Conservation (phyloP, 441 rosid species). For the Brassica balearica region DNA sequence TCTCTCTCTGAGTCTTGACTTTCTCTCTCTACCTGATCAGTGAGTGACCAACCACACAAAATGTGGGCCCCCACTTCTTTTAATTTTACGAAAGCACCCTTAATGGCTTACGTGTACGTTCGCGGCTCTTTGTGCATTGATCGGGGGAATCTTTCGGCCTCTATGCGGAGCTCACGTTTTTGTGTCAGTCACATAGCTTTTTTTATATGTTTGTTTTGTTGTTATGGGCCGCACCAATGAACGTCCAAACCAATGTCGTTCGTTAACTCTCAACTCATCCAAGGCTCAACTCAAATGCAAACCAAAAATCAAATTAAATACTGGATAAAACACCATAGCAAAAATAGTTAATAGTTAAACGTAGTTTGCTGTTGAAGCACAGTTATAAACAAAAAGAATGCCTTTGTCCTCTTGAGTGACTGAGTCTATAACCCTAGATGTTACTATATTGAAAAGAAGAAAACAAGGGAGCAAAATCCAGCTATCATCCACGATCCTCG, state of each 20-base stretch:
- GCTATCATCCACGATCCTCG: conserved; percentile 39
- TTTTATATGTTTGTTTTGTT: neutral
- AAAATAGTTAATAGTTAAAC: no score
- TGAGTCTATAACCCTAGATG: conserved; percentile 20
- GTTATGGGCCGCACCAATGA: neutral
- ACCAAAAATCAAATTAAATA: neutral
- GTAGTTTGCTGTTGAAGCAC: no score
- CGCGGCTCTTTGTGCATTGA: conserved; percentile 25
- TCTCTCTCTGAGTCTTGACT: conserved; percentile 11
- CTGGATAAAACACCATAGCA: neutral
- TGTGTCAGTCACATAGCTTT: conserved; percentile 14
- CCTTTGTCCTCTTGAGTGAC: conserved; percentile 11
- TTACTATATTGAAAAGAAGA: neutral
- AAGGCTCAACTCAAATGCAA: neutral
- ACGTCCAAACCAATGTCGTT: neutral
- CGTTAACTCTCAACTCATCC: neutral
- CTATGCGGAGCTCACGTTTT: conserved; percentile 47
- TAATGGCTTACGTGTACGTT: conserved; percentile 30
- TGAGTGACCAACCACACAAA: conserved; percentile 44
- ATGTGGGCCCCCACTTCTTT: conserved; percentile 34
- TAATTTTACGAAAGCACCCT: conserved; percentile 28
- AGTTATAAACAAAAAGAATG: conserved; percentile 10
- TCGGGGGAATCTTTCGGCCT: conserved; percentile 41
- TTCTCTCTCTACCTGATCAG: conserved; percentile 43
- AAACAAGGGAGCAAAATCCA: conserved; percentile 14